Conservation (phyloP, 176 grass and related monocot genomes). For the Chloris gayana region DNA sequence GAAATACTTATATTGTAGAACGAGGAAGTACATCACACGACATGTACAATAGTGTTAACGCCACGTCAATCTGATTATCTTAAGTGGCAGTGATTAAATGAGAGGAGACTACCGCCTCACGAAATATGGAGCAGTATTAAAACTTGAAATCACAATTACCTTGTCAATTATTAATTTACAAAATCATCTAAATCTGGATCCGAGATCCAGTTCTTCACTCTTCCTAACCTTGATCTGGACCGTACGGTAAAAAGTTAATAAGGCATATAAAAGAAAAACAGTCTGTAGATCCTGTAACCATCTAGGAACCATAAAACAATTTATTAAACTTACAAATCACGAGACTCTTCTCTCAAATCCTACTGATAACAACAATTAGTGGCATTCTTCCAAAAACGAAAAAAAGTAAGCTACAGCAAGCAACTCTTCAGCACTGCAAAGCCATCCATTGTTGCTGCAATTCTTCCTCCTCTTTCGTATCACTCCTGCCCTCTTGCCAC, state of each 20-base stretch:
- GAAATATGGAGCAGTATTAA: no score
- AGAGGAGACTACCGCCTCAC: no score
- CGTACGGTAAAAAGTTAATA: neutral
- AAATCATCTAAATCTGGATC: neutral
- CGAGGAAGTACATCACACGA: no score
- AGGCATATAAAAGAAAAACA: neutral
- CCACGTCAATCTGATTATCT: no score
- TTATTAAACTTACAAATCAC: neutral
- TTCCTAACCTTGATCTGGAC: neutral
- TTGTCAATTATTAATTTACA: neutral
- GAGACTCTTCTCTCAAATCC: neutral
- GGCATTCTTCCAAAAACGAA: no score
- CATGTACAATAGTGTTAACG: no score
- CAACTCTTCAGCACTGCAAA: neutral
- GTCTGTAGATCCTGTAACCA: neutral
- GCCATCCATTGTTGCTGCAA: no score
- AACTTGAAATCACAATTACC: neutral
- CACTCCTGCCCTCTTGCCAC: slow-evolving; percentile 64
- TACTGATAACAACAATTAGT: neutral
- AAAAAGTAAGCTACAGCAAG: no score
- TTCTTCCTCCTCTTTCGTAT: slow-evolving; percentile 20
- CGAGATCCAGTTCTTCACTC: neutral
- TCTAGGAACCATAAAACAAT: neutral
- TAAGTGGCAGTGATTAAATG: no score
- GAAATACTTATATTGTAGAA: no score